phyloP scores from a whole-genome alignment of 106 monocot species.

The Platanthera zijinensis region DNA sequence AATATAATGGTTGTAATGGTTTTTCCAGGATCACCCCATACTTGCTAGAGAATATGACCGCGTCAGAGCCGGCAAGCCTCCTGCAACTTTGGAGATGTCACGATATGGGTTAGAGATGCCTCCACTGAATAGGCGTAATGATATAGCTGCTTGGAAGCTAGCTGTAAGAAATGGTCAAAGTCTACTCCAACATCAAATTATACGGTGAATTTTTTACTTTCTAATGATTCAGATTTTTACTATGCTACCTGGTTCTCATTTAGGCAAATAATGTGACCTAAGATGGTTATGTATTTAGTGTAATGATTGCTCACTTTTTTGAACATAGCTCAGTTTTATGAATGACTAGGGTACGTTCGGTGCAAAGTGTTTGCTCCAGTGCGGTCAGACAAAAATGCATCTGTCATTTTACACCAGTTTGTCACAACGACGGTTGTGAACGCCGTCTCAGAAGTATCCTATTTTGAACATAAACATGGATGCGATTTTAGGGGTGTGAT shows the following conservation, averaged over 20 bases:
- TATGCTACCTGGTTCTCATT: neutral
- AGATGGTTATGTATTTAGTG: neutral
- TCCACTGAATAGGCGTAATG: constrained; percentile 68
- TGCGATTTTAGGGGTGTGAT: too few relatives aligned
- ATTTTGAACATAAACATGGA: too few relatives aligned
- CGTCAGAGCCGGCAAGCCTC: constrained; percentile 89
- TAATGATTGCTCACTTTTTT: neutral
- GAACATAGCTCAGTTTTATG: neutral
- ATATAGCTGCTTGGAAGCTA: constrained; percentile 76
- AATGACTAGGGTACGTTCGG: neutral
- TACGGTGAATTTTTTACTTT: constrained; percentile 36
- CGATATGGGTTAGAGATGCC: constrained; percentile 80
- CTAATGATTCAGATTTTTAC: neutral
- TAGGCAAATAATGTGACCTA: neutral
- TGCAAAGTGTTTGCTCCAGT: too few relatives aligned
- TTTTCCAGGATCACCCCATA: constrained; percentile 84
- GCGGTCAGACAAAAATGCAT: too few relatives aligned
- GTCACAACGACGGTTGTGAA: too few relatives aligned
- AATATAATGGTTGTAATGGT: constrained; percentile 1
- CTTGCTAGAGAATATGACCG: constrained; percentile 93
- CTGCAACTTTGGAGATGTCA: constrained; percentile 73
- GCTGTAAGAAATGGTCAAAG: constrained; percentile 75
- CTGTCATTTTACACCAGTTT: too few relatives aligned
- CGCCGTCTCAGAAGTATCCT: too few relatives aligned
- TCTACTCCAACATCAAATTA: constrained; percentile 77